These are phyloP conservation scores for Umbilicaria muhlenbergii DNA, from an alignment of 495 filamentous ascomycete genomes.

Conservation along the genomic window DNA sequence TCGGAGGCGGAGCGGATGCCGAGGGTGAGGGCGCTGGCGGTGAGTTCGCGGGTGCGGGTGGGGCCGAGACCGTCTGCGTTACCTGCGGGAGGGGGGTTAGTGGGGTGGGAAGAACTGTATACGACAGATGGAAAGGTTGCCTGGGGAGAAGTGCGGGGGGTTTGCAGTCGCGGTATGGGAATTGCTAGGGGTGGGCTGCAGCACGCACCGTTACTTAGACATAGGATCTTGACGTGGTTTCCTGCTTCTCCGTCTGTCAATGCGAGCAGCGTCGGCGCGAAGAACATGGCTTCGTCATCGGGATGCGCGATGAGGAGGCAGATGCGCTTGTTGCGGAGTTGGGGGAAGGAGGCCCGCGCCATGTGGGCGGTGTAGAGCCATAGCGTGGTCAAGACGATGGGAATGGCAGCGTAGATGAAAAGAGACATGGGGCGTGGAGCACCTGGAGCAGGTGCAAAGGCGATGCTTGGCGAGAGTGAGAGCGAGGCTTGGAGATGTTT, in stretches of 20 bases:
- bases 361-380: slow-evolving; percentile 43
- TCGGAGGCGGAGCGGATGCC: slow-evolving; percentile 59
- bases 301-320: slow-evolving; percentile 90
- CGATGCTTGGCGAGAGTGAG: too few relatives aligned
- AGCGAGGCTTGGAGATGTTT: too few relatives aligned
- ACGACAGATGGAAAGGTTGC: too few relatives aligned
- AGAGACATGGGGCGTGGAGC: slow-evolving; percentile 18
- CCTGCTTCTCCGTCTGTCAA: slow-evolving; percentile 58
- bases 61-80: slow-evolving; percentile 78
- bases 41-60: slow-evolving; percentile 66
- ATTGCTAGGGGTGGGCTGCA: not conserved
- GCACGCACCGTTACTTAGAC: slow-evolving; percentile 61
- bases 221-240: slow-evolving; percentile 88
- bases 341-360: slow-evolving; percentile 43
- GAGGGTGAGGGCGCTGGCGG: slow-evolving; percentile 56
- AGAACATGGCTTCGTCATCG: slow-evolving; percentile 99
- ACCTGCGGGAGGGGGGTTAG: slow-evolving; percentile 28
- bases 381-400: slow-evolving; percentile 37
- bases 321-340: slow-evolving; percentile 61
- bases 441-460: too few relatives aligned
- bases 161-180: not conserved
- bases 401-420: slow-evolving; percentile 38
- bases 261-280: slow-evolving; percentile 71
- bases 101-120: not conserved
- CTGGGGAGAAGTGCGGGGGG: too few relatives aligned